Evolutionary conservation across 23 red algal species (phyloP), one percentile per base, ranked within the genome.

Genomic region (Gracilaria caudata): DNA sequence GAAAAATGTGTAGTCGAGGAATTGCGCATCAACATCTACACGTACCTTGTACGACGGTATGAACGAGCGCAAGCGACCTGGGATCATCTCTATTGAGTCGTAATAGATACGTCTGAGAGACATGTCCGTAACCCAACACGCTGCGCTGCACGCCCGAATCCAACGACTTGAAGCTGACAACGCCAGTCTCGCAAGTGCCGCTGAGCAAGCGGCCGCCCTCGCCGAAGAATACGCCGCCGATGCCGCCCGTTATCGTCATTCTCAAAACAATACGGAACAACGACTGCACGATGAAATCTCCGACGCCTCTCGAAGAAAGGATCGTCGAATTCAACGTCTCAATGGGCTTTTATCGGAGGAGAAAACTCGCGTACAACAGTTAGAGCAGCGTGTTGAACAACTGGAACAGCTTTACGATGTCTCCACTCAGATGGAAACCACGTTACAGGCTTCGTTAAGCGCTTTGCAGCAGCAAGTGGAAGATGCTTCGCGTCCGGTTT

Each of bases 171-270:
- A 75, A 49, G 70, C 70, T 14, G 70, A 75, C 13, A 75, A 75
- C 70, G 39, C 37, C 19, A 75, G 70, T 49, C 70, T 75, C 0
- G 70, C 70, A 7, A 47, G 70, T 16, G 70, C 70, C 10, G 70
- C 70, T 21, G 70, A 75, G 37, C 70, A 75, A 29, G 70, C 70
- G 0, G 70, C 70, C 3, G 70, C 19, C 4, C 70, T 75, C 43
- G 70, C 70, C 29, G 70, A 75, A 34, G 70, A 75, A 34, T 75
- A 75, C 70, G 70, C 70, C 40, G 70, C 70, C 20, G 70, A 75
- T 47, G 70, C 70, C 37, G 70, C 70, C 43, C 70, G 70, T 75
- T 75, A 47, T 47, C 70, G 70, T 4, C 70, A 75, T n/a, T 75
- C 70, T 47, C 70, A 75, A 75, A 75, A 75, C 70, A 39, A 75